A percentile compares a stretch with the other conserved stretches of the same genome.
These are phyloP conservation scores for Sonneratia caseolaris DNA, from an alignment of 345 rosid genomes.

Conservation along the genomic window DNA sequence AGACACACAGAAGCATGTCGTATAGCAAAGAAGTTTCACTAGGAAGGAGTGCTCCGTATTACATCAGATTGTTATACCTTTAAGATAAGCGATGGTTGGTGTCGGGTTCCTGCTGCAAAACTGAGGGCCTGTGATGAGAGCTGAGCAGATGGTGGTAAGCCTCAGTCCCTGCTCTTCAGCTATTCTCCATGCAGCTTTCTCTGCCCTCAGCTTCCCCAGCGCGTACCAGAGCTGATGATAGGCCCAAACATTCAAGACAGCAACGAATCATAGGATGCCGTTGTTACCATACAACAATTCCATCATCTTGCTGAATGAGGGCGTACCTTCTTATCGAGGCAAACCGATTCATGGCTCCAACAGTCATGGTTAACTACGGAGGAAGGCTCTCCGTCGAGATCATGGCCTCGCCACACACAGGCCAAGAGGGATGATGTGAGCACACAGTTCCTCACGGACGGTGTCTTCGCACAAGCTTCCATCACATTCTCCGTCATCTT, in stretches of 20 bases:
- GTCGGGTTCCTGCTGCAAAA: slow-evolving; percentile 45
- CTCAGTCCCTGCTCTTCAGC: slow-evolving; percentile 45
- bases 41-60: not conserved
- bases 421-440: slow-evolving; percentile 74
- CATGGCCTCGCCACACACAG: slow-evolving; percentile 60
- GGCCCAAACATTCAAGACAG: not conserved
- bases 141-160: slow-evolving; percentile 56
- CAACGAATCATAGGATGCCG: not conserved
- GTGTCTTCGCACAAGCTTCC: slow-evolving; percentile 66
- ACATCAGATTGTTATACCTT: slow-evolving; percentile 24
- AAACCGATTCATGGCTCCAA: slow-evolving; percentile 78
- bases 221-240: slow-evolving; percentile 69
- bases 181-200: slow-evolving; percentile 54
- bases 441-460: slow-evolving; percentile 64
- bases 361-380: slow-evolving; percentile 42
- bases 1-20: no score
- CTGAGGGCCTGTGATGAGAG: slow-evolving; percentile 55
- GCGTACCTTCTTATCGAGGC: slow-evolving; percentile 55
- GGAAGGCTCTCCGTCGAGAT: slow-evolving; percentile 17
- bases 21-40: no score
- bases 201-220: slow-evolving; percentile 74
- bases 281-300: no score
- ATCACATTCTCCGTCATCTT: slow-evolving; percentile 65
- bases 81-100: slow-evolving; percentile 54
- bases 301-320: not conserved